Percentiles rank a stretch among this genome's conserved stretches.
Evolutionary conservation across 2,329 filamentous ascomycete species (phyloP).

Genomic region (Lachnellula arida): DNA sequence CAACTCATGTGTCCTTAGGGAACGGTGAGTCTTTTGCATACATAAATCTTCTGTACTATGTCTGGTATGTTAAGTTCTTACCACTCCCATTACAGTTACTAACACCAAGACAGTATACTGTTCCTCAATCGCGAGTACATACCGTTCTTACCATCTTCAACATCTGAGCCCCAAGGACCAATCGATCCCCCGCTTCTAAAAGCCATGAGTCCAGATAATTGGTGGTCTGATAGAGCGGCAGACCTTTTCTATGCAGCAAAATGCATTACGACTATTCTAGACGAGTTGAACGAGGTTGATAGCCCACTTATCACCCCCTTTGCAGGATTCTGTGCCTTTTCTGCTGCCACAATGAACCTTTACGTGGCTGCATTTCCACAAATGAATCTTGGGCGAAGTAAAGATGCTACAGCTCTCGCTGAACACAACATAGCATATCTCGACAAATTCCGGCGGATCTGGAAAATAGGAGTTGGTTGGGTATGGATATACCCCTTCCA

Average conservation of each 20-base stretch:
- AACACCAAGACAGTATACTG: constrained; percentile 31
- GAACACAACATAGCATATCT: too few species aligned
- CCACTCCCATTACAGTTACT: background rate
- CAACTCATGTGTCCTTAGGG: constrained; percentile 37
- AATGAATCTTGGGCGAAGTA: constrained; percentile 32
- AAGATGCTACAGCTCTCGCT: too few species aligned
- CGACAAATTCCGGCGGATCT: too few species aligned
- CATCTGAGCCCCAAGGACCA: constrained; percentile 35
- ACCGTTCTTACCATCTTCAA: constrained; percentile 38
- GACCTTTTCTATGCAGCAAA: constrained; percentile 36
- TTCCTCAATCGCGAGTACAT: constrained; percentile 43
- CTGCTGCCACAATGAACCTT: constrained; percentile 39
- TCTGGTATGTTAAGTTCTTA: constrained; percentile 30
- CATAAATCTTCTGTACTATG: constrained; percentile 41
- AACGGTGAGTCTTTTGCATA: constrained; percentile 40
- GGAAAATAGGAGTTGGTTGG: too few species aligned
- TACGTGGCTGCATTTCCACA: constrained; percentile 38
- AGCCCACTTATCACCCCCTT: constrained; percentile 39
- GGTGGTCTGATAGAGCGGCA: constrained; percentile 37
- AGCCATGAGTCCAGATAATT: constrained; percentile 35
- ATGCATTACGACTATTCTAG: constrained; percentile 34
- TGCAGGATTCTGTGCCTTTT: constrained; percentile 43
- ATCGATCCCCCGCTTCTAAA: constrained; percentile 38
- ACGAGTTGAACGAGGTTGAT: constrained; percentile 36
- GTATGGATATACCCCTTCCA: too few species aligned